Percentiles rank a stretch among this genome's conserved stretches.
phyloP scores from a whole-genome alignment of 2,329 filamentous ascomycete species.

The Colletotrichum orbiculare region DNA sequence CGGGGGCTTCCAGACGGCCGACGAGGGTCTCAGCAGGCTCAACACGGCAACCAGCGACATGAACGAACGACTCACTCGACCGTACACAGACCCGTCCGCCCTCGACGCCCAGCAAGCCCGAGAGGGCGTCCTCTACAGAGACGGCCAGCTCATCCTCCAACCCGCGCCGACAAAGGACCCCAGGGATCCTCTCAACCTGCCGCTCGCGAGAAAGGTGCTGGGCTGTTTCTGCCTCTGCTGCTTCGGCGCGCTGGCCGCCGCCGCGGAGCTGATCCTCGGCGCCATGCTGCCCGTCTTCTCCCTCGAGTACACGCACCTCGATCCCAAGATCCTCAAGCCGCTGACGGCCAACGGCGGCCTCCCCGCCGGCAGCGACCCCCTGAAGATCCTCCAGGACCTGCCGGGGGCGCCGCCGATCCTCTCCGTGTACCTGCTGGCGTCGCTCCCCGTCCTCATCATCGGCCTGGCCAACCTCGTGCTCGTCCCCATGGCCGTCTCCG shows the following conservation, averaged over 20 bases:
- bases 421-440: slow-evolving; percentile 45
- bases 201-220: slow-evolving; percentile 3
- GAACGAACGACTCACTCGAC: too few species aligned
- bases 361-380: slow-evolving; percentile 39
- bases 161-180: slow-evolving; percentile 23
- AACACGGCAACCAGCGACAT: too few species aligned
- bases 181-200: slow-evolving; percentile 28
- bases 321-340: slow-evolving; percentile 41
- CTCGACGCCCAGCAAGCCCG: not conserved
- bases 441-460: slow-evolving; percentile 48
- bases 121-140: slow-evolving; percentile 16
- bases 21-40: too few species aligned
- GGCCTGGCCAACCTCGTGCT: slow-evolving; percentile 47
- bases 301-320: slow-evolving; percentile 47
- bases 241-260: slow-evolving; percentile 43
- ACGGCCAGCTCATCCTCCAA: slow-evolving; percentile 25
- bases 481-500: slow-evolving; percentile 48
- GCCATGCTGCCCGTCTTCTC: slow-evolving; percentile 47
- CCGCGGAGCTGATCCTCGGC: slow-evolving; percentile 42
- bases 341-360: slow-evolving; percentile 37
- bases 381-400: slow-evolving; percentile 26
- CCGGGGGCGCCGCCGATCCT: slow-evolving; percentile 44
- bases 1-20: too few species aligned
- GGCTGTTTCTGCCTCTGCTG: slow-evolving; percentile 26
- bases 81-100: too few species aligned